A percentile compares a stretch with the other conserved stretches of the same genome.
Conservation (phyloP, 345 rosid species). For the rapeseed (Brassica napus) region DNA sequence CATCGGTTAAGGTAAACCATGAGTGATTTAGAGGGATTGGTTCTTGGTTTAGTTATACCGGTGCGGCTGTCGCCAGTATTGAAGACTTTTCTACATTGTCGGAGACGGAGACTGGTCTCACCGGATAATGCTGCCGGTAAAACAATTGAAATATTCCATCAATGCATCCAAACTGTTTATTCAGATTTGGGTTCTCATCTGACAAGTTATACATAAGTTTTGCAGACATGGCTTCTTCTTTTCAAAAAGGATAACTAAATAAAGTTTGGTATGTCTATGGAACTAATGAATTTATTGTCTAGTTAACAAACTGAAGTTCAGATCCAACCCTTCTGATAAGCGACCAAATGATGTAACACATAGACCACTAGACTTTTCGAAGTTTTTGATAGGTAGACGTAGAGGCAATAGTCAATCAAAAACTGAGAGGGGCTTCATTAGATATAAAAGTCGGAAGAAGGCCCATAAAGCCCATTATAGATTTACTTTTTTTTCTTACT, state of each 20-base stretch:
- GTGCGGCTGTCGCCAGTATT: constrained; percentile 86
- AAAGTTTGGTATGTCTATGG: not conserved
- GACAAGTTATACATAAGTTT: constrained; percentile 55
- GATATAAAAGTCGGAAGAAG: not conserved
- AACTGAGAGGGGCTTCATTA: not conserved
- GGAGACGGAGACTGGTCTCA: constrained; percentile 27
- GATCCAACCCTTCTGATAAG: not conserved
- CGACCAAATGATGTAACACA: not conserved
- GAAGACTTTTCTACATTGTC: not conserved
- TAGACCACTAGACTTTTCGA: not conserved
- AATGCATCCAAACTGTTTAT: constrained; percentile 89
- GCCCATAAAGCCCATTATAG: not conserved
- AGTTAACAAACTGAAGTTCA: not conserved
- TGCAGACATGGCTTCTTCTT: constrained; percentile 58
- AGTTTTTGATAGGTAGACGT: not conserved
- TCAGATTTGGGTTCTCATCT: constrained; percentile 72
- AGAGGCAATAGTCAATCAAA: not conserved
- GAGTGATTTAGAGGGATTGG: not conserved
- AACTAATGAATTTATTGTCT: too few species aligned
- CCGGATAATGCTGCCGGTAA: constrained; percentile 57
- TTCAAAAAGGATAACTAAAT: not conserved
- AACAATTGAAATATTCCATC: constrained; percentile 78
- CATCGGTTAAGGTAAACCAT: not conserved
- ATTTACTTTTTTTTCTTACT: too few species aligned
- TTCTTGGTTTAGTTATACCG: constrained; percentile 41